Conservation (phyloP, 148 eudicot genomes). For the Vaccinium vitisidaea region DNA sequence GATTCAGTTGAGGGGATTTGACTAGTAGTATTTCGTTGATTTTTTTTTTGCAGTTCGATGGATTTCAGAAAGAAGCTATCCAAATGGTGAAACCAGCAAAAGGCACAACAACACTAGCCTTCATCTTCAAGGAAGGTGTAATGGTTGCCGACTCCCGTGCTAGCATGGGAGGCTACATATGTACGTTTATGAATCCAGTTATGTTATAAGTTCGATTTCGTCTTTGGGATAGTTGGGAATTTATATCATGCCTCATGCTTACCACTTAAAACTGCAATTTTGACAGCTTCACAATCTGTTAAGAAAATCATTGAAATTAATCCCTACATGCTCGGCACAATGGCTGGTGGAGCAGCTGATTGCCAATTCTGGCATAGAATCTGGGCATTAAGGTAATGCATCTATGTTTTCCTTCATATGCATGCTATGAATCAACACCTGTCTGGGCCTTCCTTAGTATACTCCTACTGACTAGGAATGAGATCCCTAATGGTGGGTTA, state of each 20-base stretch:
- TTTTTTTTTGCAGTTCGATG: slow-evolving; percentile 61
- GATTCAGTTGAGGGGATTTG: background rate
- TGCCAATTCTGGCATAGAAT: slow-evolving; percentile 98
- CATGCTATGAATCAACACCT: slow-evolving; percentile 13
- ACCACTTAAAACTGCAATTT: slow-evolving; percentile 5
- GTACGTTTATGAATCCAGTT: slow-evolving; percentile 23
- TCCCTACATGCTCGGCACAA: slow-evolving; percentile 97
- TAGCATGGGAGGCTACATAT: slow-evolving; percentile 99
- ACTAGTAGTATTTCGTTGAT: background rate
- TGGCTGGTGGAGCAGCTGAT: slow-evolving; percentile 99
- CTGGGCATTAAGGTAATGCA: slow-evolving; percentile 82
- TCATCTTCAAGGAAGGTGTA: slow-evolving; percentile 90
- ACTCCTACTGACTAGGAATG: background rate
- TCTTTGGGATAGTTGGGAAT: background rate
- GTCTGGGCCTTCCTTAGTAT: background rate
- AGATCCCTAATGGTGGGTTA: background rate
- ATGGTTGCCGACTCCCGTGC: slow-evolving; percentile 99
- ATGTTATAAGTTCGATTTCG: background rate
- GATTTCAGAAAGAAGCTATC: slow-evolving; percentile 75
- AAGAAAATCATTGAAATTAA: slow-evolving; percentile 97
- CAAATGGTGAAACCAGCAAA: slow-evolving; percentile 95
- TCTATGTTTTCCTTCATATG: slow-evolving; percentile 1
- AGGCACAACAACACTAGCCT: slow-evolving; percentile 93
- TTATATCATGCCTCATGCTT: background rate
- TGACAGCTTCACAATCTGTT: slow-evolving; percentile 90